phyloP scores from a whole-genome alignment of 2,329 filamentous ascomycete genomes.

The Microsporum audouinii region DNA sequence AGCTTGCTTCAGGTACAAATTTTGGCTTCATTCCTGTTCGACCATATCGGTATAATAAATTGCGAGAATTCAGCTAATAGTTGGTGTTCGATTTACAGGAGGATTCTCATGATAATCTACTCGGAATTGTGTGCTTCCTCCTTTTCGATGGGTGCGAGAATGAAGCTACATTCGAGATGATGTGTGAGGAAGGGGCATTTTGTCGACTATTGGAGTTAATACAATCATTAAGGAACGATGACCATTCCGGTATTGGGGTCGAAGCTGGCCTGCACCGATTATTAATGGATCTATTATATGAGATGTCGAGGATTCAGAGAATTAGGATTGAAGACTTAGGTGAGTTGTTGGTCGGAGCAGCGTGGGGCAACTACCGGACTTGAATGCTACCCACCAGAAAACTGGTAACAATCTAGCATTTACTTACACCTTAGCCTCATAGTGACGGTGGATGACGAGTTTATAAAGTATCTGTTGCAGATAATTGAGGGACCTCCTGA shows the following conservation, averaged over 20 bases:
- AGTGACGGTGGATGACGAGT: slow-evolving; percentile 53
- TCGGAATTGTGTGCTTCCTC: slow-evolving; percentile 71
- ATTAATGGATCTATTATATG: slow-evolving; percentile 80
- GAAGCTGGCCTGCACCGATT: slow-evolving; percentile 59
- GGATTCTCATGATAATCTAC: slow-evolving; percentile 67
- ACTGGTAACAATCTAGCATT: not conserved
- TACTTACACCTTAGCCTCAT: not conserved
- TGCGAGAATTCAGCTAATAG: not conserved
- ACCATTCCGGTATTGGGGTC: slow-evolving; percentile 34
- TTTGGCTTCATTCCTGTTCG: slow-evolving; percentile 6
- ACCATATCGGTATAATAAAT: not conserved
- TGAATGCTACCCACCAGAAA: not conserved
- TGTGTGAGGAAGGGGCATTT: slow-evolving; percentile 80
- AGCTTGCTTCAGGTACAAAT: slow-evolving; percentile 57
- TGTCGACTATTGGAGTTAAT: slow-evolving; percentile 72
- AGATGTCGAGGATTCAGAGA: slow-evolving; percentile 87
- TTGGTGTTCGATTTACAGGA: slow-evolving; percentile 46
- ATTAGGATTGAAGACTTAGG: slow-evolving; percentile 64
- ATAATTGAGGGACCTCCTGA: slow-evolving; percentile 80
- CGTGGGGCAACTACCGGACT: not conserved
- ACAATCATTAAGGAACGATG: slow-evolving; percentile 47
- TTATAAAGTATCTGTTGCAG: slow-evolving; percentile 71
- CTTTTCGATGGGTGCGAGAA: slow-evolving; percentile 74
- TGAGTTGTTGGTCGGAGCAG: slow-evolving; percentile 34
- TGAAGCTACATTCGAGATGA: slow-evolving; percentile 68